Conservation (phyloP, 108 stramenopile genomes). For the Parietichytrium sp. region DNA sequence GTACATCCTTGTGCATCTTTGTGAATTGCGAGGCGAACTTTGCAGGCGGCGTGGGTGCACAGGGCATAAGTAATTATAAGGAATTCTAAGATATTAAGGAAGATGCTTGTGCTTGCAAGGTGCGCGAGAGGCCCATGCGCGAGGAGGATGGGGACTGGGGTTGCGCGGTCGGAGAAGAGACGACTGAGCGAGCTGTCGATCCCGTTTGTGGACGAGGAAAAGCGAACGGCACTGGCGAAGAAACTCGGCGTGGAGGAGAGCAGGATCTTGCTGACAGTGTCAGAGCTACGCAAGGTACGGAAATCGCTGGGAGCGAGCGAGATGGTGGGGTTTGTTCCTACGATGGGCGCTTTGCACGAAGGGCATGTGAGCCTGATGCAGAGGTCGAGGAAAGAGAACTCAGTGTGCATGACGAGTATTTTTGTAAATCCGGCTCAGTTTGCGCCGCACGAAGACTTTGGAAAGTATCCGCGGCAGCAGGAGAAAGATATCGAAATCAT, state of each 20-base stretch:
- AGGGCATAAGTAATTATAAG: too few relatives aligned
- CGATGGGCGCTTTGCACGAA: constrained; percentile 98
- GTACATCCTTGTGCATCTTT: too few relatives aligned
- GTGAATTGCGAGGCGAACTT: too few relatives aligned
- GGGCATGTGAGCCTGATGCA: constrained; percentile 76
- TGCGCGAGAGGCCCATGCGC: too few relatives aligned
- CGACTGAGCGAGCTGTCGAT: neutral
- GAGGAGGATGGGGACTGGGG: neutral
- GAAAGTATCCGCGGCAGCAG: constrained; percentile 85
- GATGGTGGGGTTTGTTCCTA: constrained; percentile 78
- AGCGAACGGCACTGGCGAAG: neutral
- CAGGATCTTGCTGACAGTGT: neutral
- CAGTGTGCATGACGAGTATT: constrained; percentile 77
- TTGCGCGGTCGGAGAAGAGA: neutral
- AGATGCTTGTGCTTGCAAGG: too few relatives aligned
- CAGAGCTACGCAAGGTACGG: neutral
- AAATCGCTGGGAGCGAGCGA: neutral
- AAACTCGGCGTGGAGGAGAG: neutral
- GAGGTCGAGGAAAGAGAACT: neutral
- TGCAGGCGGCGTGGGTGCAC: too few relatives aligned
- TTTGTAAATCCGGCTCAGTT: constrained; percentile 98
- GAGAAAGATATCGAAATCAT: constrained; percentile 73
- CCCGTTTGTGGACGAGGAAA: constrained; percentile 28
- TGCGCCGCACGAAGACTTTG: constrained; percentile 86
- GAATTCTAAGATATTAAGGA: too few relatives aligned